These are phyloP conservation scores for Diaporthe sp. DNA, from an alignment of 2,329 filamentous ascomycete genomes.

Conservation along the genomic window DNA sequence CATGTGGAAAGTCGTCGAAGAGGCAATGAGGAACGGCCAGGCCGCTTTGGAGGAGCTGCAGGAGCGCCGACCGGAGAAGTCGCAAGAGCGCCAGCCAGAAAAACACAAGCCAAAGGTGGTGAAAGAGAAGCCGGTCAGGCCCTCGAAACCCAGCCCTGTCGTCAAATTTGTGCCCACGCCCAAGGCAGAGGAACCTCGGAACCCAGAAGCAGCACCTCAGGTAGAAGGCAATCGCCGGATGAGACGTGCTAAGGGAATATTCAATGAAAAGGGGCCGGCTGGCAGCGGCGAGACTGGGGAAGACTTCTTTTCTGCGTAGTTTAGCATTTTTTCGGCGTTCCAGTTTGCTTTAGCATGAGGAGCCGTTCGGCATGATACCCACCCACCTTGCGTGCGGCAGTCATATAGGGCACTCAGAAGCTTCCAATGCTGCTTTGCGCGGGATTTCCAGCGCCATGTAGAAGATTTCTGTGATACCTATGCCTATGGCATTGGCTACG, in stretches of 20 bases:
- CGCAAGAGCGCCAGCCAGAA: not conserved
- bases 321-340: constrained; percentile 38
- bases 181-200: constrained; percentile 34
- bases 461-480: not conserved
- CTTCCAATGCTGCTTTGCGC: too few relatives aligned
- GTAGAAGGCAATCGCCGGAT: not conserved
- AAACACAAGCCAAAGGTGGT: not conserved
- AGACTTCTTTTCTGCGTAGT: constrained; percentile 68
- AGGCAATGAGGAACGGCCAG: constrained; percentile 71
- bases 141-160: constrained; percentile 5
- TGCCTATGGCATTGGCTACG: not conserved
- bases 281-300: constrained; percentile 63
- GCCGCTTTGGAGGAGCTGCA: constrained; percentile 67
- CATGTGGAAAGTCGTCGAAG: constrained; percentile 79
- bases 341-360: not conserved
- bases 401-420: not conserved
- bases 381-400: not conserved
- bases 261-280: constrained; percentile 31
- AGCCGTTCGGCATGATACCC: constrained; percentile 24
- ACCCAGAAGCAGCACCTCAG: constrained; percentile 29
- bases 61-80: constrained; percentile 60
- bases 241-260: constrained; percentile 22
- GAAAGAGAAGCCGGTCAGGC: not conserved
- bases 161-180: not conserved
- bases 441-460: too few relatives aligned